These are phyloP conservation scores for Neurospora hispaniola DNA, from an alignment of 495 filamentous ascomycete species.

Conservation along the genomic window DNA sequence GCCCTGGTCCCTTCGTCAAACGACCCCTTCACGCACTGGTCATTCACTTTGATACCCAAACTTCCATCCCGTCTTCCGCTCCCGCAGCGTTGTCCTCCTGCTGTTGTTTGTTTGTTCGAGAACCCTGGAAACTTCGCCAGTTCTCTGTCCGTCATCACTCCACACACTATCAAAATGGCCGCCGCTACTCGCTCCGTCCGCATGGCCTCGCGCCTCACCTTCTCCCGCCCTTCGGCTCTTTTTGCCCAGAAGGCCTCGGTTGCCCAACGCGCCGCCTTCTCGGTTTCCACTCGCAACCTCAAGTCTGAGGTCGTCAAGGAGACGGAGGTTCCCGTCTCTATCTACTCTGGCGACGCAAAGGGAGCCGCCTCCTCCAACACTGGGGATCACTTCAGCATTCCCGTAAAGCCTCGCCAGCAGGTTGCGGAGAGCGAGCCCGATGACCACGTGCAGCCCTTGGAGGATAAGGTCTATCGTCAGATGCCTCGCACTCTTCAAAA, in stretches of 20 bases:
- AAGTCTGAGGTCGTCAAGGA: slow-evolving; percentile 39
- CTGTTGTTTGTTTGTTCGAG: not conserved
- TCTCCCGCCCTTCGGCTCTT: slow-evolving; percentile 21
- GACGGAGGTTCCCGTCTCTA: slow-evolving; percentile 39
- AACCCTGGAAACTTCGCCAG: not conserved
- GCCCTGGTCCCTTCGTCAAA: slow-evolving; percentile 21
- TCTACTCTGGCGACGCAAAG: slow-evolving; percentile 34
- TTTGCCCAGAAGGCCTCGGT: slow-evolving; percentile 5
- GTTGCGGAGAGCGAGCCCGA: slow-evolving; percentile 19
- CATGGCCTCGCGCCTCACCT: slow-evolving; percentile 22
- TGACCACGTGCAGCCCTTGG: slow-evolving; percentile 31
- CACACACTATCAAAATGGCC: slow-evolving; percentile 27
- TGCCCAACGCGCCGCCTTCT: slow-evolving; percentile 26
- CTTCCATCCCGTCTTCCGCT: not conserved
- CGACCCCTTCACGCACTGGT: not conserved
- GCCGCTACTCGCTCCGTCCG: slow-evolving; percentile 25
- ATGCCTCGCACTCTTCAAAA: slow-evolving; percentile 52
- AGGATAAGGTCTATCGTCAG: slow-evolving; percentile 29
- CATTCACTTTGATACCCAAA: not conserved
- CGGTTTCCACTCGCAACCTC: slow-evolving; percentile 25
- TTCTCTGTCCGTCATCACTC: not conserved
- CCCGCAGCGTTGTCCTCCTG: not conserved
- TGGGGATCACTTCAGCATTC: slow-evolving; percentile 62
- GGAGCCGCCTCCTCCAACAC: slow-evolving; percentile 35
- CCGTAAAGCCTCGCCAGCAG: slow-evolving; percentile 42